Conservation (phyloP, 768 basidiomycete genomes). For the Boletus tomentosulus region DNA sequence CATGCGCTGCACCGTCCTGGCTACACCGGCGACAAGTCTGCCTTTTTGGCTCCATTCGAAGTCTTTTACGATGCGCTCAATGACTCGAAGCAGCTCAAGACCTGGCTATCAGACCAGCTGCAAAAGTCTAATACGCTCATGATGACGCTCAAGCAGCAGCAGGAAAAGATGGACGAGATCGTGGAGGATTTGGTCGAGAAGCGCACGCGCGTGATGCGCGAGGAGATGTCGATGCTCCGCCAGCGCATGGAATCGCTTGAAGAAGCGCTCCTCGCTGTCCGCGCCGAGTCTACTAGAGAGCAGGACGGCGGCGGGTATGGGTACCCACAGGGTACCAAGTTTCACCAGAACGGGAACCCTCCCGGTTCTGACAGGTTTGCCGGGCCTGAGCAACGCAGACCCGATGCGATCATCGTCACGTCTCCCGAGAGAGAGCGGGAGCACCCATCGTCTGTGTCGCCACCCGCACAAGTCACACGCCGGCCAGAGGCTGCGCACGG, state of each 20-base stretch:
- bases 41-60: conserved; percentile 81
- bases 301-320: conserved; percentile 14
- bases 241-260: conserved; percentile 70
- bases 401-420: conserved; percentile 19
- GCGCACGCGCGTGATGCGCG: conserved; percentile 51
- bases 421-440: conserved; percentile 39
- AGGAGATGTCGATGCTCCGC: conserved; percentile 58
- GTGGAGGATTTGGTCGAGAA: conserved; percentile 62
- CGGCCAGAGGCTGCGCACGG: conserved; percentile 35
- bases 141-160: conserved; percentile 50
- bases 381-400: conserved; percentile 23
- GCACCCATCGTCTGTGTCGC: conserved; percentile 36
- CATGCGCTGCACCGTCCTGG: conserved; percentile 58
- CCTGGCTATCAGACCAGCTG: conserved; percentile 72
- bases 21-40: conserved; percentile 60
- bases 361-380: conserved; percentile 23
- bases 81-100: conserved; percentile 75
- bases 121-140: conserved; percentile 56
- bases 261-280: conserved; percentile 34
- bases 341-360: conserved; percentile 38
- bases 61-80: conserved; percentile 81
- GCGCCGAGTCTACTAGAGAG: conserved; percentile 18
- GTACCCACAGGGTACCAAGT: conserved; percentile 21
- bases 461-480: conserved; percentile 45
- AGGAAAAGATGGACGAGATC: conserved; percentile 57